Evolutionary conservation across 352 stramenopile genomes (phyloP), one percentile per base, ranked within the genome.

Genomic region (Globisporangium canariense): DNA sequence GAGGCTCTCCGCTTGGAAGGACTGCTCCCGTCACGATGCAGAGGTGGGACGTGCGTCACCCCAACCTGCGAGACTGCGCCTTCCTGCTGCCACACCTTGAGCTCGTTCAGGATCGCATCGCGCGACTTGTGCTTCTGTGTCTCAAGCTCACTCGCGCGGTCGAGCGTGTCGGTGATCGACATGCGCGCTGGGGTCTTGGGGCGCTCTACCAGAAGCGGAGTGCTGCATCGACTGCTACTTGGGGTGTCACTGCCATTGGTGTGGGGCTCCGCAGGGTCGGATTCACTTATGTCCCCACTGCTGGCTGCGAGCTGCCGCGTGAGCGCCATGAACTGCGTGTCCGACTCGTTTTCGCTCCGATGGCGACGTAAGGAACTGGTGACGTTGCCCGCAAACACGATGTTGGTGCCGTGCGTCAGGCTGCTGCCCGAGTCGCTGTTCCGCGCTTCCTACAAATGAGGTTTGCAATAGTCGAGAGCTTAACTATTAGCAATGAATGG

Each of bases 381-480:
- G n/a, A 95, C 80, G 66, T 95, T 96, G 47, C 89, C 89, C 2
- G 89, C 88, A 71, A 97, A 94, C 2, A 95, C 86, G 36, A 96
- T 90, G 54, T 91, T 79, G 1, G 84, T 91, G 41, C 89, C 89
- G 66, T 97, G 89, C 4, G 89, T 97, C n/a, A 97, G 69, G 11
- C 80, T 85, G 54, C 86, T 96, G 20, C 82, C 81, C 0, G 82
- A 79, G 58, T 90, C 78, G 51, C 87, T 74, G 8, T 71, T 71
- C 30, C 45, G 60, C 32, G 65, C 50, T 36, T 74, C 75, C 47
- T 79, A 51, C 6, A 54, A 47, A 20, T 14, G 16, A 1, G 28
- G 5, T 36, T 28, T 20, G 38, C 14, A 45, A 46, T 30, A 40
- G 4, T 3, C n/a, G 43, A 10, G 32, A 8, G 0, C 7, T 9